Base-by-base conservation (phyloP, 106 monocot species). In the Dendrobium huoshanense region DNA sequence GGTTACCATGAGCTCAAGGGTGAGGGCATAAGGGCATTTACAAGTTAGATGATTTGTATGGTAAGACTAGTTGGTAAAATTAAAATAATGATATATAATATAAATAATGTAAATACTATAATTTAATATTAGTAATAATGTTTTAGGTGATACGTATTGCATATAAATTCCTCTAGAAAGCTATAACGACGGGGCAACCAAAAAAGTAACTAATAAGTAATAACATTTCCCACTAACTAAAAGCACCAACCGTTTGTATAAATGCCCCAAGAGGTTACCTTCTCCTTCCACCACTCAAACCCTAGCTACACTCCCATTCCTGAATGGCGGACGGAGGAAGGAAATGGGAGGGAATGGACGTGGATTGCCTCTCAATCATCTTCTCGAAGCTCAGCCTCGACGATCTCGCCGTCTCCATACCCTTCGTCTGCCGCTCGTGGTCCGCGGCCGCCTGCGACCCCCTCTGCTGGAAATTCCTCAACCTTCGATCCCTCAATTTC, bases 351-450 rank as follows among this genome's bases (percentile, higher is more conserved):
- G 86, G 79, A 19, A 22, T 82, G 65, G 73, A 78, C 18, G 3
- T 33, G 10, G 86, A 86, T 18, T 82, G 82, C 86, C 75, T 86
- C 41, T 20, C 67, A 42, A 67, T 51, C 75, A 79, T 82, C 74
- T 82, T 86, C 79, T 54, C 42, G 33, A 79, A 42, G 43, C 67
- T 86, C 15, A 10, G 3, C 33, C 33, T 72, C 40, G 72, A 72
- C 72, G 72, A 72, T 40, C 72, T 72, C 33, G 1, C 72, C 33
- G 40, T 72, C 15, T 10, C 72, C 72, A 37, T 72, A 18, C 72
- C 17, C 72, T 40, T 33, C 33, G 72, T 72, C 72, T 72, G 72
- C 72, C 27, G 72, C 0, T 72, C 72, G 29, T 72, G 72, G 72
- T 72, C 40, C 37, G 72, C 72, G 17, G 72, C 72, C 40, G 72